These are phyloP conservation scores for Fraxinus platypoda DNA, from an alignment of 305 asterid genomes.

Conservation along the genomic window DNA sequence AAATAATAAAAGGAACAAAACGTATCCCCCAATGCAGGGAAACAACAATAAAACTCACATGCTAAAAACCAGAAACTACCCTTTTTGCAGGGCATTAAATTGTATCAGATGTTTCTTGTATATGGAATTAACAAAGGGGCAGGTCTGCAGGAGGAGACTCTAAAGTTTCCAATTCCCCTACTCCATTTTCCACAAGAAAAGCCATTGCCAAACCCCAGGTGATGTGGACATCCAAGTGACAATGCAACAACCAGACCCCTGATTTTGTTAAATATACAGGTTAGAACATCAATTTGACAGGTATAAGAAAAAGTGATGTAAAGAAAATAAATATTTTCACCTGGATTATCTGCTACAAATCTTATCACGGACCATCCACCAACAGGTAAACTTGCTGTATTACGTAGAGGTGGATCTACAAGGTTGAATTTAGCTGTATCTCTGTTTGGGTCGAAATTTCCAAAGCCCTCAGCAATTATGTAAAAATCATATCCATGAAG, in stretches of 20 bases:
- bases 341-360: slow-evolving; percentile 89
- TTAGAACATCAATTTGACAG: not conserved
- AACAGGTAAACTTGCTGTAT: slow-evolving; percentile 75
- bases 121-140: slow-evolving; percentile 46
- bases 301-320: not conserved
- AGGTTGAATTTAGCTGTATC: slow-evolving; percentile 71
- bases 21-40: slow-evolving; percentile 31
- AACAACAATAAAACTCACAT: slow-evolving; percentile 24
- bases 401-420: slow-evolving; percentile 74
- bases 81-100: slow-evolving; percentile 10
- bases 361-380: slow-evolving; percentile 83
- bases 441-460: slow-evolving; percentile 56
- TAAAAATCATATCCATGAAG: slow-evolving; percentile 86
- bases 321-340: slow-evolving; percentile 24
- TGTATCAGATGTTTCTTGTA: not conserved
- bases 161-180: slow-evolving; percentile 45
- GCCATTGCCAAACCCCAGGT: slow-evolving; percentile 83
- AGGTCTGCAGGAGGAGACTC: slow-evolving; percentile 67
- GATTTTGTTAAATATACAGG: slow-evolving; percentile 18
- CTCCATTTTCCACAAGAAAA: slow-evolving; percentile 70
- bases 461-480: slow-evolving; percentile 74
- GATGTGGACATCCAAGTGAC: slow-evolving; percentile 85
- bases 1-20: slow-evolving; percentile 19
- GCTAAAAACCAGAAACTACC: slow-evolving; percentile 24
- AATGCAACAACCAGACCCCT: slow-evolving; percentile 86